These are phyloP conservation scores for Gentiana straminea DNA, from an alignment of 257 asterid species.

Conservation along the genomic window DNA sequence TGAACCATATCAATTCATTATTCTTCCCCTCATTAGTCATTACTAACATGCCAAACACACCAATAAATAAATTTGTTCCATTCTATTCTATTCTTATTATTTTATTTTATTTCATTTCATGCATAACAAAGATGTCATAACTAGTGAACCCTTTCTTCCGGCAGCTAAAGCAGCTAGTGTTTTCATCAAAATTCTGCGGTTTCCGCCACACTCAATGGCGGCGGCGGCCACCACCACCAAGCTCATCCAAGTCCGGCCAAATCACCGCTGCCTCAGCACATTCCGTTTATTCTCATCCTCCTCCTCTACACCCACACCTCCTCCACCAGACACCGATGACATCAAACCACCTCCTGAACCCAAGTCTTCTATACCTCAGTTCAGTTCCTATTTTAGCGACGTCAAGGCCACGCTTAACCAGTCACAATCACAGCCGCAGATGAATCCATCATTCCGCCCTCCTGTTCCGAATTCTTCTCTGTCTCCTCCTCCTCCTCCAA, in stretches of 20 bases:
- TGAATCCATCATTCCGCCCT: constrained; percentile 3
- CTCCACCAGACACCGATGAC: constrained; percentile 4
- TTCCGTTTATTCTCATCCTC: constrained; percentile 5
- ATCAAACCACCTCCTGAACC: constrained; percentile 7
- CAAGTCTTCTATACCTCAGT: constrained; percentile 9
- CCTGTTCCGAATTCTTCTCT: constrained; percentile 10
- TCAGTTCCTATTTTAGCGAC: constrained; percentile 19
- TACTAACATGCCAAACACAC: no score
- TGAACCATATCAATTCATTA: no score
- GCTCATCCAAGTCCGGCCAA: constrained; percentile 24
- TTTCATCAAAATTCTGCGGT: no score
- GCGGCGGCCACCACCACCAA: constrained; percentile 31
- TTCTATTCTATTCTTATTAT: no score
- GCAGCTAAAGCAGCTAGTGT: not conserved
- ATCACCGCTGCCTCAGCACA: not conserved
- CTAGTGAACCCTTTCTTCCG: no score
- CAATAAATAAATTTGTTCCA: no score
- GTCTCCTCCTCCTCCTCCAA: constrained; percentile 3
- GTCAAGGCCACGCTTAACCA: constrained; percentile 29
- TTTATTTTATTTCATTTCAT: no score
- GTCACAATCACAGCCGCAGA: constrained; percentile 1
- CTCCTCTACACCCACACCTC: constrained; percentile 1
- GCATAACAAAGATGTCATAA: no score
- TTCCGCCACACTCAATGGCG: constrained; percentile 29
- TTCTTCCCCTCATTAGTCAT: no score